phyloP scores from a whole-genome alignment of 31 red algal genomes.

The Asparagopsis taxiformis region DNA sequence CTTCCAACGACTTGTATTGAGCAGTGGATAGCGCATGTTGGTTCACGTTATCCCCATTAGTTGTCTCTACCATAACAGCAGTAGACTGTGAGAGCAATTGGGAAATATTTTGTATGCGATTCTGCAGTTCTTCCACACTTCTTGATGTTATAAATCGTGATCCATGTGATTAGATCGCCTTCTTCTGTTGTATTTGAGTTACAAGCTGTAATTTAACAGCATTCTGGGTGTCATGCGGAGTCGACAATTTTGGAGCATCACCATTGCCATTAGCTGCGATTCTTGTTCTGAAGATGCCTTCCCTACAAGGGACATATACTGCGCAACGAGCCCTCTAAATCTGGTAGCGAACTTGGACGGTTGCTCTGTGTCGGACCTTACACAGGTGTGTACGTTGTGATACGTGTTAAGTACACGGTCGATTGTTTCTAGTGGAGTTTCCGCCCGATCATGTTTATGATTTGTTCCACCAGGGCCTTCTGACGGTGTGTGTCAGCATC shows the following conservation, averaged over 20 bases:
- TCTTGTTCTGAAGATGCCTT: not conserved
- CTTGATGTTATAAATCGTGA: too few species aligned
- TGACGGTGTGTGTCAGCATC: not conserved
- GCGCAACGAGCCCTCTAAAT: not conserved
- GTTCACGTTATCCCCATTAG: too few species aligned
- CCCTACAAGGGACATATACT: not conserved
- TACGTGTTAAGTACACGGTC: not conserved
- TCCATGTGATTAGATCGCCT: too few species aligned
- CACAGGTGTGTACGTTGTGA: not conserved
- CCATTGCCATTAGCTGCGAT: not conserved
- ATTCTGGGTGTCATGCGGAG: not conserved
- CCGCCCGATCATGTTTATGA: not conserved
- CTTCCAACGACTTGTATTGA: too few species aligned
- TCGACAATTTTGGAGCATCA: not conserved
- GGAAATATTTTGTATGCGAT: too few species aligned
- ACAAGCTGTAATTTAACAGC: not conserved
- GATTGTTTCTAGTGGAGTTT: not conserved
- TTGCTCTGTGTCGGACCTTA: not conserved
- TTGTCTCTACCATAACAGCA: too few species aligned
- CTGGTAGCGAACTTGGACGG: not conserved
- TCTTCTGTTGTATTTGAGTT: not conserved
- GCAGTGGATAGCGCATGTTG: too few species aligned
- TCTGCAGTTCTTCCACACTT: too few species aligned
- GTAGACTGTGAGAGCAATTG: too few species aligned
- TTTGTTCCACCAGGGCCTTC: not conserved